Base-by-base conservation (phyloP, 805 yeast species). In the Candida khao-thaluensis region DNA sequence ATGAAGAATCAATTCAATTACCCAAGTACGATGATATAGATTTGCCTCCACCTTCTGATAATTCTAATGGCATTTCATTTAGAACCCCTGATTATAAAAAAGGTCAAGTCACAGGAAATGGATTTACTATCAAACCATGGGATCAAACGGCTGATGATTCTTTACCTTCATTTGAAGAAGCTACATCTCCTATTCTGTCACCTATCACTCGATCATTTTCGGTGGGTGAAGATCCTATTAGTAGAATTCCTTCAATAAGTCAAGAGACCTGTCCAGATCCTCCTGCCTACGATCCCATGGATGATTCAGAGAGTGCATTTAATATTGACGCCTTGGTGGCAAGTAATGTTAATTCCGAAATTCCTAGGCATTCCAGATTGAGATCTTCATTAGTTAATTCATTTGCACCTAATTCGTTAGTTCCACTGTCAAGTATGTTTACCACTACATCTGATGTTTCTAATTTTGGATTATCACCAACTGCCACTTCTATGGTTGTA, bases 91-190 rank as follows among this genome's bases (percentile, higher is more conserved):
- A 58, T 17, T 66, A 48, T 35, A 37, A 17, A 12, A 30, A 20
- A 15, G 50, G 50, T 3, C 48, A 52, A 23, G 41, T 43, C 14
- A 34, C 37, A 2, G 51, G 51, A 5, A 42, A 59, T 30, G 71
- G 73, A 1, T 52, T 64, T 7, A 41, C 59, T 4, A 64, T 67
- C 22, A 50, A 52, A 37, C 61, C 59, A 8, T 54, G 60, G 40
- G 45, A 54, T 34, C 33, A 40, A 25, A 44, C 48, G 16, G 50
- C 41, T 4, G 47, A 47, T 5, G 65, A 64, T 23, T 59, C 53
- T 14, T 64, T 78, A 17, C 89, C 89, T 0, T 66, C 82, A 0
- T 82, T 82, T 56, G 85, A 81, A 51, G 82, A 82, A 49, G 88
- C 86, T 0, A 66, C 73, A 0, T 76, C 83, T 0, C 76, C 79